Percentiles rank a stretch among this genome's conserved stretches.
phyloP scores from a whole-genome alignment of 2,329 filamentous ascomycete species.

The Onygenales sp. region DNA sequence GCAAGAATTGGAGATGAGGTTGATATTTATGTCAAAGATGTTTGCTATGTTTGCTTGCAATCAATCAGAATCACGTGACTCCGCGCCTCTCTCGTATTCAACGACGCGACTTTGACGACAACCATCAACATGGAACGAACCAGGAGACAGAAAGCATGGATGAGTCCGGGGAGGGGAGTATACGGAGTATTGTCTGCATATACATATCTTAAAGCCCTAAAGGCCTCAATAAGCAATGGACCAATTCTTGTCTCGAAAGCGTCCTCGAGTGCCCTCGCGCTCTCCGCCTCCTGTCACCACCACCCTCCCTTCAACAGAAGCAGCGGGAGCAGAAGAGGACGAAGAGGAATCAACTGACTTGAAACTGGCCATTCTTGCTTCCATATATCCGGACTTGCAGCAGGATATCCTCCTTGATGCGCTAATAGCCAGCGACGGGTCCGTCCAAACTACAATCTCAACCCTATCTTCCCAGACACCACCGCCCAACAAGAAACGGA shows the following conservation, averaged over 20 bases:
- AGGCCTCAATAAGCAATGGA: conserved; percentile 26
- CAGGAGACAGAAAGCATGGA: background rate
- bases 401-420: conserved; percentile 67
- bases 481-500: conserved; percentile 27
- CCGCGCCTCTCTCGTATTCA: background rate
- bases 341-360: conserved; percentile 71
- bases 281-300: conserved; percentile 4
- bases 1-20: no score
- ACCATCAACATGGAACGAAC: background rate
- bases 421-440: conserved; percentile 67
- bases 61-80: conserved; percentile 1
- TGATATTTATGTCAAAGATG: no score
- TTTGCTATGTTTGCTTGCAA: background rate
- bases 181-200: conserved; percentile 7
- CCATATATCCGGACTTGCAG: conserved; percentile 56
- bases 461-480: conserved; percentile 36
- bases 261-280: conserved; percentile 16
- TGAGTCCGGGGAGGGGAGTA: conserved; percentile 14
- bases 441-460: conserved; percentile 55
- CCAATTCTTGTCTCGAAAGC: conserved; percentile 30
- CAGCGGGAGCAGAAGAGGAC: background rate
- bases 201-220: conserved; percentile 16
- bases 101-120: background rate
- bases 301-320: background rate
- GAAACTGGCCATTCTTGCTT: conserved; percentile 76